Conservation (phyloP, 192 early-diverging fungal species). For the Phlyctochytrium bullatum region DNA sequence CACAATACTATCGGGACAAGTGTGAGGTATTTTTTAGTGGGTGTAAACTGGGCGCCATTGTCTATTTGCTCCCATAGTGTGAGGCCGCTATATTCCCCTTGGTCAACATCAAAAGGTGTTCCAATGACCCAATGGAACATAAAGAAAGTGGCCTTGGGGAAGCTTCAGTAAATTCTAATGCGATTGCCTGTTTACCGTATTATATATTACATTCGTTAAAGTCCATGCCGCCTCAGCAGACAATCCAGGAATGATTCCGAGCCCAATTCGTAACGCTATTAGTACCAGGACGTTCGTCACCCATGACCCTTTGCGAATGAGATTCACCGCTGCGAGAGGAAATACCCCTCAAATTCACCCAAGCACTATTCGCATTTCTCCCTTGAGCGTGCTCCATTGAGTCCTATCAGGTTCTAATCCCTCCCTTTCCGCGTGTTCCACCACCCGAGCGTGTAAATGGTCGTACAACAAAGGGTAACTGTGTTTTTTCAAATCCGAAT, state of each 20-base stretch:
- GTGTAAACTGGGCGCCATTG: constrained; percentile 94
- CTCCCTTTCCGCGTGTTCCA: too few species aligned
- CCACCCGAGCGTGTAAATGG: too few species aligned
- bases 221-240: constrained; percentile 95
- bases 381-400: too few species aligned
- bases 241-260: constrained; percentile 86
- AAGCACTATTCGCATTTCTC: constrained; percentile 42
- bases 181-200: constrained; percentile 60
- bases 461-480: too few species aligned
- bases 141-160: constrained; percentile 77
- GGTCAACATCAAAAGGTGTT: constrained; percentile 92
- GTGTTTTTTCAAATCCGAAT: too few species aligned
- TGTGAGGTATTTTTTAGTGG: constrained; percentile 96
- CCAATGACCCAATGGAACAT: constrained; percentile 98
- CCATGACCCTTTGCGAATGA: constrained; percentile 76
- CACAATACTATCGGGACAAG: constrained; percentile 92
- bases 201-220: constrained; percentile 88
- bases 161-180: not conserved
- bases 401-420: too few species aligned
- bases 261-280: constrained; percentile 69
- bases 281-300: constrained; percentile 84
- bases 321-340: not conserved
- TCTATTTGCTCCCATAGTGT: constrained; percentile 99
- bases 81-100: constrained; percentile 88
- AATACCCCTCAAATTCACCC: constrained; percentile 39